Evolutionary conservation across 495 filamentous ascomycete species (phyloP), one percentile per base, ranked within the genome.

Genomic region (Podospora appendiculata): DNA sequence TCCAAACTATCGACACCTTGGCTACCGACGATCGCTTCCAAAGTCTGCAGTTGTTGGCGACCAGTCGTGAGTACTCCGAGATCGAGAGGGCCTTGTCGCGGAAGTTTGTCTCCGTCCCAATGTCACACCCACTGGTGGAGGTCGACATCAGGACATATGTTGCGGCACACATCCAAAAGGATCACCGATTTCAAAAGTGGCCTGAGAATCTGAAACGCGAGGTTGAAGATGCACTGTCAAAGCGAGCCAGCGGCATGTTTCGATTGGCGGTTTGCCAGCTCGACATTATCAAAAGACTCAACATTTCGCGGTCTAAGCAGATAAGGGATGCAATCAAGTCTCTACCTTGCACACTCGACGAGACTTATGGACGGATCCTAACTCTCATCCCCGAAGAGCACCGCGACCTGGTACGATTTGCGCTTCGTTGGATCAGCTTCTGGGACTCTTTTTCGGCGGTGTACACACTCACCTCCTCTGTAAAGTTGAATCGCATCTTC

Each of bases 241-340:
- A 50, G 0, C 61, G 62, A 41, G 71, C 70, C 8, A 58, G 70
- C 54, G 70, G 71, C 17, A 75, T 75, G 71, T 76, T 76, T 48
- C 70, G 71, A 14, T 77, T 70, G 74, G 68, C 64, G 5, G 64
- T 68, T 7, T 74, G 71, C 54, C 71, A 76, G 56, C 47, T 76
- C 10, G 68, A 73, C 51, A 61, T 63, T 4, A 48, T 74, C n/a
- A 52, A 64, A 32, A 61, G 61, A 10, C 53, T 58, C 9, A n/a
- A 41, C 14, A 47, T 48, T 33, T 48, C 58, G 11, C 25, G 25
- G 25, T 25, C 25, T 2, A 10, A 8, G 8, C 49, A 57, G 10
- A 53, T 73, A 18, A 17, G 47, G 19, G 48, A 62, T 35, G 59
- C 63, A 13, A 47, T 74, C n/a, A 32, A 49, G 8, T 57, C 55